Conservation (phyloP, 176 grass and related monocot species). For the Aegilops longissima region DNA sequence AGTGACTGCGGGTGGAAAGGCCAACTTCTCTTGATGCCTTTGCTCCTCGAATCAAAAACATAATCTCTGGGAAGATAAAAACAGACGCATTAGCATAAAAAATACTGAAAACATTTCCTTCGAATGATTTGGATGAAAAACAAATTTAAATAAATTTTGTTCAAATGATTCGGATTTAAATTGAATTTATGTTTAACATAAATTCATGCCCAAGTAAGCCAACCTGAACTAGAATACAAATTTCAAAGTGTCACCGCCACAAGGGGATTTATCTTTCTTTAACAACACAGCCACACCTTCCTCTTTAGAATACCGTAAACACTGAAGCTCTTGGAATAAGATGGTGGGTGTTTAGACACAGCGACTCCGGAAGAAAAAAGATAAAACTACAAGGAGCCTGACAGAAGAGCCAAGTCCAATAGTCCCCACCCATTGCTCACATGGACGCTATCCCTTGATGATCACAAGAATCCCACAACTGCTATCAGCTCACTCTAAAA, state of each 20-base stretch:
- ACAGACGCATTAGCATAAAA: slow-evolving; percentile 42
- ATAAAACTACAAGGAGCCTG: neutral
- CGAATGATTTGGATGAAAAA: neutral
- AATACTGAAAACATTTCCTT: neutral
- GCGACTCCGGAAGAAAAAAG: neutral
- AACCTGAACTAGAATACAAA: neutral
- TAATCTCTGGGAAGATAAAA: slow-evolving; percentile 67
- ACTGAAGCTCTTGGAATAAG: neutral
- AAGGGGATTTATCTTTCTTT: neutral
- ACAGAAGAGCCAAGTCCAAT: neutral
- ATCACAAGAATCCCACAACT: neutral
- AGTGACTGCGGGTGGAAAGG: slow-evolving; percentile 65
- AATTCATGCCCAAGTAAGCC: neutral
- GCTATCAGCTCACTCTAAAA: neutral
- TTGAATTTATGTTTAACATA: neutral
- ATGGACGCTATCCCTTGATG: neutral
- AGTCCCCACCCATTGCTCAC: neutral
- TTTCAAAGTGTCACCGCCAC: neutral
- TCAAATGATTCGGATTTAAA: neutral
- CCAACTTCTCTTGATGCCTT: slow-evolving; percentile 69
- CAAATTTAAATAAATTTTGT: neutral
- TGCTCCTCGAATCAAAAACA: slow-evolving; percentile 79
- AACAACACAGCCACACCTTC: neutral
- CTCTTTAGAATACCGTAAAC: neutral
- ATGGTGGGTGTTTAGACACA: neutral